Evolutionary conservation across 2,329 filamentous ascomycete genomes (phyloP), one percentile per base, ranked within the genome.

Genomic region (Ceratocystis cacaofunesta): DNA sequence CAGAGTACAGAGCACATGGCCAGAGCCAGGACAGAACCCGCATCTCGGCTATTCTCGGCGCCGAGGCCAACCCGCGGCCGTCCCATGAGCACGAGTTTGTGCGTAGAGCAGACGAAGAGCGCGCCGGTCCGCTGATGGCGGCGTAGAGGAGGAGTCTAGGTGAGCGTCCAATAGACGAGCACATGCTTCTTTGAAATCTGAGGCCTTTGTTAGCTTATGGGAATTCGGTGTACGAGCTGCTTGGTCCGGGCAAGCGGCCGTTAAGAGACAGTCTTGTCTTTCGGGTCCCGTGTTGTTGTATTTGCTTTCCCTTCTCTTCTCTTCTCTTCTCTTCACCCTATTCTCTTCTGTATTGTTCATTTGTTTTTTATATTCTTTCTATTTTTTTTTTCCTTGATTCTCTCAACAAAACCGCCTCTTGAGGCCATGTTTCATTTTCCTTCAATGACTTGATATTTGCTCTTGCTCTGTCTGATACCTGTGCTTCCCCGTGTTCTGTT

Each of bases 21-120:
- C 50, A 55, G 28, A 70, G 67, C 12, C 74, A 77, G 64, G 82
- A 84, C 70, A 82, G 78, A 77, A 86, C 82, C 44, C 78, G 83
- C 69, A 86, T 86, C 69, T 83, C 82, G 55, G 82, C 83, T 43
- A 83, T 86, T 66, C 75, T 86, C 28, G 83, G 82, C 48, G 83
- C 82, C 68, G 81, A 84, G 70, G 79, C 81, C 48, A 81, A 81
- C 71, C 81, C 82, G 25, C 75, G 82, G 48, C 82, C 60, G 10
- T 19, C 60, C 17, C 60, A 62, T 15, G 60, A 62, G 19, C 60
- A 43, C 36, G 60, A 84, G 72, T 75, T 83, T 71, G 79, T 83
- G 66, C 78, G 81, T 70, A 75, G 80, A 69, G 74, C 83, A 70
- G 82, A 84, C 70, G 79, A 83, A 71, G 52, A 57, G 52, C 52